Evolutionary conservation across 1,284 basidiomycete genomes (phyloP).

Genomic region (Ganoderma leucocontextum): DNA sequence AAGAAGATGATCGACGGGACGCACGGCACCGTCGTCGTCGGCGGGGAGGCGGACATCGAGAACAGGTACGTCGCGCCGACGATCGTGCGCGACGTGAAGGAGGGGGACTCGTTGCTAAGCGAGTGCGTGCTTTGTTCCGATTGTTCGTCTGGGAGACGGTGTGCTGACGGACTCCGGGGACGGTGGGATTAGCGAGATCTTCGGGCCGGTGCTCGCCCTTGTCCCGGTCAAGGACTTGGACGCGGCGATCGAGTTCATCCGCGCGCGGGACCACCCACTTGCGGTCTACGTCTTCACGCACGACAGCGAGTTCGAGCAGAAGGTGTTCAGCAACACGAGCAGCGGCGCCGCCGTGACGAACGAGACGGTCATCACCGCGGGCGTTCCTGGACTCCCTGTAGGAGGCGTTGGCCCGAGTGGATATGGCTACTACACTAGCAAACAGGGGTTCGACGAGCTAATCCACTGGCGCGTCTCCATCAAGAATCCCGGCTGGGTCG

Average conservation of each 20-base stretch:
- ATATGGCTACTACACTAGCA: slow-evolving; percentile 69
- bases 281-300: slow-evolving; percentile 81
- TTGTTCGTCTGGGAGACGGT: not conserved
- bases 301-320: slow-evolving; percentile 65
- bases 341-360: slow-evolving; percentile 77
- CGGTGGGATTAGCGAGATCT: slow-evolving; percentile 43
- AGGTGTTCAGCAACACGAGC: slow-evolving; percentile 72
- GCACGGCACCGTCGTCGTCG: slow-evolving; percentile 75
- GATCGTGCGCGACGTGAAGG: slow-evolving; percentile 66
- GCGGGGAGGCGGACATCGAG: slow-evolving; percentile 71
- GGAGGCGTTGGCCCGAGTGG: slow-evolving; percentile 80
- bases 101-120: slow-evolving; percentile 77
- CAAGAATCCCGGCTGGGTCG: slow-evolving; percentile 73
- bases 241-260: slow-evolving; percentile 74
- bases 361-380: slow-evolving; percentile 65
- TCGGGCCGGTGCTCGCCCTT: slow-evolving; percentile 67
- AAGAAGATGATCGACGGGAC: slow-evolving; percentile 70
- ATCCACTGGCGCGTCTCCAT: slow-evolving; percentile 70
- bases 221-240: slow-evolving; percentile 78
- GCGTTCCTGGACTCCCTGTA: slow-evolving; percentile 72
- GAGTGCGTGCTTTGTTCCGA: slow-evolving; percentile 53
- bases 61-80: slow-evolving; percentile 74
- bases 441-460: slow-evolving; percentile 73
- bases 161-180: not conserved
- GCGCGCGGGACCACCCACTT: slow-evolving; percentile 74